A percentile compares a stretch with the other conserved stretches of the same genome.
These are phyloP conservation scores for Lepraria neglecta DNA, from an alignment of 495 filamentous ascomycete genomes.

Conservation along the genomic window DNA sequence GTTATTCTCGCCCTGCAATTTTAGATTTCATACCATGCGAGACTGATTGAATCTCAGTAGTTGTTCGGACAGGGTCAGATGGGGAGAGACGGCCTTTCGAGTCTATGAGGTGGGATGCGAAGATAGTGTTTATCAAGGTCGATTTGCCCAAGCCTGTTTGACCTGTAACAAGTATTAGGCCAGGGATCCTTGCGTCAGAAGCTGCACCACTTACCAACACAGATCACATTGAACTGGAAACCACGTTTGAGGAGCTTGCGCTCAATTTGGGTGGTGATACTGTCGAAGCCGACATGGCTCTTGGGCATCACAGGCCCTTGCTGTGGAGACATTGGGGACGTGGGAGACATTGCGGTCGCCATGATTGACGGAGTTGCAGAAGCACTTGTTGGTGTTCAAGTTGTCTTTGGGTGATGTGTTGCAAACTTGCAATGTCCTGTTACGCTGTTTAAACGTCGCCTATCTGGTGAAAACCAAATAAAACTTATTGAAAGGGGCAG, in stretches of 20 bases:
- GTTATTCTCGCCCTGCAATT: neutral
- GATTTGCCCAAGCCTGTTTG: slow-evolving; percentile 99
- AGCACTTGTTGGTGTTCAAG: neutral
- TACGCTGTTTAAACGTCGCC: neutral
- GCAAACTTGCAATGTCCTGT: neutral
- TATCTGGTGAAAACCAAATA: slow-evolving; percentile 18
- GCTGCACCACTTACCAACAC: slow-evolving; percentile 68
- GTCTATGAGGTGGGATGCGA: slow-evolving; percentile 98
- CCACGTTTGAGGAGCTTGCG: slow-evolving; percentile 98
- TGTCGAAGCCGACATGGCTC: slow-evolving; percentile 99
- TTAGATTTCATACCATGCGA: slow-evolving; percentile 64
- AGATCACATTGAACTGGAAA: slow-evolving; percentile 99
- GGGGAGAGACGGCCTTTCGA: slow-evolving; percentile 91
- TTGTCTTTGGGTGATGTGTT: neutral
- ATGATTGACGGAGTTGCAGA: slow-evolving; percentile 34
- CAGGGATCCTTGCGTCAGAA: neutral
- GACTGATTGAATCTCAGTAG: slow-evolving; percentile 94
- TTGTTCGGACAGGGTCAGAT: slow-evolving; percentile 86
- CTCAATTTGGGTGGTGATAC: slow-evolving; percentile 97
- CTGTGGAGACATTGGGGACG: slow-evolving; percentile 41
- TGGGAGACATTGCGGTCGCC: slow-evolving; percentile 46
- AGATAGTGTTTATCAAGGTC: slow-evolving; percentile 99
- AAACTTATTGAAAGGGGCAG: slow-evolving; percentile 16
- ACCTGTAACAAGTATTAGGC: slow-evolving; percentile 47
- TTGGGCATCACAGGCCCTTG: slow-evolving; percentile 68